Base-by-base conservation (phyloP, 2,329 filamentous ascomycete genomes). In the Tolypocladium amazonense region DNA sequence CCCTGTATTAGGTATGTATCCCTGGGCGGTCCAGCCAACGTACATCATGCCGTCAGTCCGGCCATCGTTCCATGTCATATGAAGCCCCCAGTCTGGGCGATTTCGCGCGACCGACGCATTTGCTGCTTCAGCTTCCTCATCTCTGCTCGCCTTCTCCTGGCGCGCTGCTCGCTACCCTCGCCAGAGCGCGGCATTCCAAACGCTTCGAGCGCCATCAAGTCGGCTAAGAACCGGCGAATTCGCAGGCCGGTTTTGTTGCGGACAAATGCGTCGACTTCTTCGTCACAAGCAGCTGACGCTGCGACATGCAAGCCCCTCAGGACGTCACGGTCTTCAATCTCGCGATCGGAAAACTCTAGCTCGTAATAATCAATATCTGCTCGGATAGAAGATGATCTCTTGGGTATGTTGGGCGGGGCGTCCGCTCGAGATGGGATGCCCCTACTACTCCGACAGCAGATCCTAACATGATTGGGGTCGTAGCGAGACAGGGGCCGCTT, bases 301-400 rank as follows among this genome's bases (percentile, higher is more conserved):
- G 81, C 81, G 45, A 85, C 76, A 61, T 81, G 79, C 14, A 86
- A 70, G 0, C 82, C 83, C 57, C 77, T 74, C 56, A 85, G 74
- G 3, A 85, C 77, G 65, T 83, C 79, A 54, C 75, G 73, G 65
- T 84, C 78, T 30, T 70, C 70, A 37, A 82, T 76, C 41, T 73
- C 67, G 15, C 64, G 64, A 59, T 77, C 74, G 9, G 74, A 71
- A n/a, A 70, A 65, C 35, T 73, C 72, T 23, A 62, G 41, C 5
- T 66, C 64, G 11, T 62, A 57, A 20, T 63, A 68, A 41, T 58
- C 61, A 25, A 65, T 58, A 33, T 60, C 68, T 20, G 62, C 65
- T 41, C 61, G 64, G n/a, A 73, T 71, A 3, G 73, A 75, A 30
- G 73, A 75, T 33, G 66, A 71, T 61, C 73, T 68, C 58, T 65